These are phyloP conservation scores for Niebla homalea DNA, from an alignment of 495 filamentous ascomycete genomes.

Conservation along the genomic window DNA sequence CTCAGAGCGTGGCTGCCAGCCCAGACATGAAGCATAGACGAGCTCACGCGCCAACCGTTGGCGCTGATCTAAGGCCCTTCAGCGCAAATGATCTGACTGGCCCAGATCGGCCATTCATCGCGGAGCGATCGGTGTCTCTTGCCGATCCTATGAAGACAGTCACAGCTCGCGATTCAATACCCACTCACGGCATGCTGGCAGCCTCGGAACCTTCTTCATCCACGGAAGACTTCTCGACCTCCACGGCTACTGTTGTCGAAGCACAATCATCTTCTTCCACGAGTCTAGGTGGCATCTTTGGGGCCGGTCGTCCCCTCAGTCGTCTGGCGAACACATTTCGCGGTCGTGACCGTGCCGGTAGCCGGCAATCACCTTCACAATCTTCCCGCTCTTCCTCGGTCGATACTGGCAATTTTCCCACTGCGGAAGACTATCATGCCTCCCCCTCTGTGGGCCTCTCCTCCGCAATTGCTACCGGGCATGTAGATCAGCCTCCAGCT, in stretches of 20 bases:
- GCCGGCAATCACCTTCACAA: conserved; percentile 8
- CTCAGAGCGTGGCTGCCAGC: conserved; percentile 66
- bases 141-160: conserved; percentile 50
- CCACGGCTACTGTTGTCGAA: conserved; percentile 33
- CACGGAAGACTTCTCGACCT: conserved; percentile 18
- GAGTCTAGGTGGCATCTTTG: conserved; percentile 42
- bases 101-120: conserved; percentile 26
- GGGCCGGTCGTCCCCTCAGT: conserved; percentile 26
- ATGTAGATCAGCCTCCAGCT: conserved; percentile 37
- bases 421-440: conserved; percentile 43
- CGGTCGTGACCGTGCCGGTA: conserved; percentile 22
- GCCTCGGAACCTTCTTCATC: conserved; percentile 16
- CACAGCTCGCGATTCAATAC: conserved; percentile 31
- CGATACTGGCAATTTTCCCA: conserved; percentile 24
- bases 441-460: conserved; percentile 51
- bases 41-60: conserved; percentile 29
- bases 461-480: conserved; percentile 48
- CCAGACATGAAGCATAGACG: conserved; percentile 40
- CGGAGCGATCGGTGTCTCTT: conserved; percentile 46
- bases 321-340: conserved; percentile 33
- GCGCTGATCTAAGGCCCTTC: conserved; percentile 17
- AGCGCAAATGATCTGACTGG: conserved; percentile 20
- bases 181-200: conserved; percentile 7
- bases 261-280: conserved; percentile 36
- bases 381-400: conserved; percentile 18